Evolutionary conservation across 2,329 filamentous ascomycete genomes (phyloP).

Genomic region (Aplosporella prunicola): DNA sequence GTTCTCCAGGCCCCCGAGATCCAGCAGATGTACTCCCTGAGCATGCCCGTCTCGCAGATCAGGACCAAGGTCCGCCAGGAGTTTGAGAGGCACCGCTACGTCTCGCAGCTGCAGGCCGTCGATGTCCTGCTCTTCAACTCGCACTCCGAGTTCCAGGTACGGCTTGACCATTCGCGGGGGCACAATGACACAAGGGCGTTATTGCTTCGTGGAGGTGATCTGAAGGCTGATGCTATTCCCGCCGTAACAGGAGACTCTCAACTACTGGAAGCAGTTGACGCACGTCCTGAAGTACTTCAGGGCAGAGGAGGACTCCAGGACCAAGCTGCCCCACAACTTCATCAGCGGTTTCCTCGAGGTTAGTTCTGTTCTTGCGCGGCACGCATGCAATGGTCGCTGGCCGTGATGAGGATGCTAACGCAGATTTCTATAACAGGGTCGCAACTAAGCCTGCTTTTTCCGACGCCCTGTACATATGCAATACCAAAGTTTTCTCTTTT

Average conservation of each 20-base stretch:
- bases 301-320: conserved; percentile 68
- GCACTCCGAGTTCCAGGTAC: conserved; percentile 86
- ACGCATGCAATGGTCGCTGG: no score
- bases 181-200: background rate
- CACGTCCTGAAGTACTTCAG: conserved; percentile 98
- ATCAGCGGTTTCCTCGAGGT: conserved; percentile 94
- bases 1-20: conserved; percentile 75
- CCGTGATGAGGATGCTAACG: no score
- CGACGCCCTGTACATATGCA: conserved; percentile 24
- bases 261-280: conserved; percentile 96
- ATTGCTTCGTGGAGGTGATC: background rate
- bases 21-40: conserved; percentile 92
- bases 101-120: conserved; percentile 77
- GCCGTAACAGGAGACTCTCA: conserved; percentile 80
- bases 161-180: conserved; percentile 10
- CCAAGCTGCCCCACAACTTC: conserved; percentile 76
- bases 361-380: conserved; percentile 26
- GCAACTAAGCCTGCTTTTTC: conserved; percentile 11
- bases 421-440: conserved; percentile 6
- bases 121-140: conserved; percentile 88
- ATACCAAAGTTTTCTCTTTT: conserved; percentile 27
- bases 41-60: conserved; percentile 75
- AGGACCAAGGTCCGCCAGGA: conserved; percentile 93
- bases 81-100: conserved; percentile 91
- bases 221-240: conserved; percentile 2